Evolutionary conservation across 306 rosid species (phyloP), one percentile per base, ranked within the genome.

Genomic region (Hylodesmum podocarpum): DNA sequence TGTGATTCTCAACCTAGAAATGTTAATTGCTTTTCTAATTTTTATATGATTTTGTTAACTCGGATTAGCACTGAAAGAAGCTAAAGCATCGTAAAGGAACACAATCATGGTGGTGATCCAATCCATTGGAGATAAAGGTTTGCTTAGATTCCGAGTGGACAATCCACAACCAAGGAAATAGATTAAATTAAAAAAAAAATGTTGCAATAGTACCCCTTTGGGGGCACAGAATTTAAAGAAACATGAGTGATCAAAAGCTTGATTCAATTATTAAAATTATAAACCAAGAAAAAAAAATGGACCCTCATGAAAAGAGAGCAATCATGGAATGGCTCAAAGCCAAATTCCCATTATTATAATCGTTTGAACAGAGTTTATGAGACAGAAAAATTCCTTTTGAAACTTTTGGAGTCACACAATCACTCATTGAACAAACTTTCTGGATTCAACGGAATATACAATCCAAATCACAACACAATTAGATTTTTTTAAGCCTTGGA

Each of bases 81-180:
- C 21, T 21, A 67, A 65, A 69, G 84, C 33, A 59, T 75, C 58
- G 25, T 51, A 78, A 75, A 75, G 84, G 76, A 3, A 69, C 63
- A 76, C 66, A 83, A 66, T 78, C 66, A 78, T 59, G 80, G 41
- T 69, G 84, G 51, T 81, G 57, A 58, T 66, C 41, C 40, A 70
- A 78, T 64, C 67, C 67, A 62, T 28, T 63, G 47, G 34, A 25
- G 78, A 75, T 72, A 75, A 81, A 79, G 63, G 62, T 31, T 72
- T 72, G 77, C 39, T 33, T 39, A 40, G 85, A 80, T 80, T 87
- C 81, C 74, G 80, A 87, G 82, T 79, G 84, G 83, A 77, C 80
- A 87, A 84, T 72, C 78, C 86, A 85, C 83, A 76, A 40, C 77
- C 70, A 70, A 34, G 53, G 33, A 25, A 73, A 80, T 34, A 72